Evolutionary conservation across 768 basidiomycete genomes (phyloP), one percentile per base, ranked within the genome.

Genomic region (Hericium coralloides): DNA sequence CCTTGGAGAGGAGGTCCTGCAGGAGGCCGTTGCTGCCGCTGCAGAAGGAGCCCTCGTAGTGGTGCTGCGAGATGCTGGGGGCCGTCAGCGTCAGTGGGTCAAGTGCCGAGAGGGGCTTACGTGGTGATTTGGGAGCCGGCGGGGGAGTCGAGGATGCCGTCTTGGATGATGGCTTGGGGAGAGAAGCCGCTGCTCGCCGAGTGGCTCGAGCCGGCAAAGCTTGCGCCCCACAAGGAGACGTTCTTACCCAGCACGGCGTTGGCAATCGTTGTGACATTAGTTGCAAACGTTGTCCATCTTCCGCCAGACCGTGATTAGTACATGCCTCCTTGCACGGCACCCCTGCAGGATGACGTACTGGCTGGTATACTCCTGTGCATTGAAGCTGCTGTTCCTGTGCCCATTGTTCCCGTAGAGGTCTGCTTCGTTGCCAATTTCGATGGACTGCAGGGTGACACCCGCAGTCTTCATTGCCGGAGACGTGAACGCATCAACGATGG

Each of bases 1-100:
- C 75, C 63, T 88, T 87, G 31, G 77, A 79, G 84, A 87, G 86
- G 53, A 89, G 70, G 59, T 84, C 81, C 61, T 81, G 77, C 12
- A 89, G 67, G 37, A 82, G 65, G 23, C 77, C 78, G 23, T 71
- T 73, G 43, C 67, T 76, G 15, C 85, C 85, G 6, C 69, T 59
- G 59, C 84, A 85, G 65, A 84, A 86, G 2, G 79, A 78, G 12
- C 84, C 83, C n/a, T 82, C 82, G 63, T 75, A 74, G 12, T 66
- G 66, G 56, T 73, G 72, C 59, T 82, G 80, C 4, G 81, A 82
- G 58, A 83, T 76, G 14, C 81, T 83, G 58, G 12, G 20, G 26
- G 26, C 7, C 12, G 38, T 45, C 17, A 18, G 39, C 12, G 51
- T 18, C 5, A n/a, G n/a, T 36, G 61, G 66, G 12, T 26, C n/a